Base-by-base conservation (phyloP, 129 eudicot species). In the Chrysanthemum lavandulifolium region DNA sequence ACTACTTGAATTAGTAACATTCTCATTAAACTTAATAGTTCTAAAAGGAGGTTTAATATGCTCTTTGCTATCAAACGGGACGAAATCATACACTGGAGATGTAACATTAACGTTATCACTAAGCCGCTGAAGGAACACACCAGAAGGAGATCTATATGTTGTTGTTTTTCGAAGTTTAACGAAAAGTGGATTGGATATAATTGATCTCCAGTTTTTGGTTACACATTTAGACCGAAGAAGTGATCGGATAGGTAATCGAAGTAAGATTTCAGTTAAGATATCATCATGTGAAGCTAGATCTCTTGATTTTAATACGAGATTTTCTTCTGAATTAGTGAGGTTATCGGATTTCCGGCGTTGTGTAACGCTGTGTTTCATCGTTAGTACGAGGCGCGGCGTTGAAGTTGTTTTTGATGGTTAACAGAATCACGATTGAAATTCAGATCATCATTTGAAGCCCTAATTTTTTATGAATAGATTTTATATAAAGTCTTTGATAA, bases 171-270 rank as follows among this genome's bases (percentile, higher is more conserved):
- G 86, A 65, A 43, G 72, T 3, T 50, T 78, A 73, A 77, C 67
- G 69, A 87, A 87, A 19, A 49, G 67, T 2, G 75, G 81, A 36
- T 69, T 19, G 14, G 86, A 66, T 49, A 87, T 84, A 13, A 84
- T 71, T 33, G 68, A 59, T 13, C 74, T 66, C 88, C 88, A 86
- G 18, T 76, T 82, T 19, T 80, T 84, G 59, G 80, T 78, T 14
- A 86, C 88, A 55, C 77, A 69, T 75, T 87, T 87, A 78, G 84
- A 84, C 52, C 78, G 89, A 36, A 84, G 63, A 60, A 87, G 84
- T 67, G 92, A 75, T 77, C 75, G 77, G 54, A 77, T 72, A 3
- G 92, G 89, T 62, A 87, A 55, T 9, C 75, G 80, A 1, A 75
- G 67, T 36, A 84, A 40, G 74, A 87, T 84, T 69, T 87, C 77